phyloP scores from a whole-genome alignment of 2,329 filamentous ascomycete genomes.

The Fusarium transvaalense region DNA sequence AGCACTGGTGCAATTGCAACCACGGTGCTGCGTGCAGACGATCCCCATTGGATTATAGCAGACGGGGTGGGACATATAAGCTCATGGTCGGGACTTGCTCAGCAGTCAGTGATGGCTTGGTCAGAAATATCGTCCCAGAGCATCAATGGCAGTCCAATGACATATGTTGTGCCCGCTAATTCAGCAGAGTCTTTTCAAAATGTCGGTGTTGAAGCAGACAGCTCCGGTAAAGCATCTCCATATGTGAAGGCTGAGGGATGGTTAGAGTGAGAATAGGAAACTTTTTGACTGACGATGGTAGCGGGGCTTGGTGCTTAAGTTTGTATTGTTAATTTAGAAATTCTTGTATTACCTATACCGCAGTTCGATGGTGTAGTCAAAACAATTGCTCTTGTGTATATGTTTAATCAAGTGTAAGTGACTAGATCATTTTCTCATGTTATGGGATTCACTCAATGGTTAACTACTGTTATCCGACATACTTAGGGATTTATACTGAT shows the following conservation, averaged over 20 bases:
- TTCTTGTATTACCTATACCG: too few relatives aligned
- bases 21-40: background rate
- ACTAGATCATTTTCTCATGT: too few relatives aligned
- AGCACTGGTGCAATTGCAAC: background rate
- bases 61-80: background rate
- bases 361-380: background rate
- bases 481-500: background rate
- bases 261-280: background rate
- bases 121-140: background rate
- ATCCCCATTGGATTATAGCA: background rate
- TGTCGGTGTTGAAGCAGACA: background rate
- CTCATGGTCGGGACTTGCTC: background rate
- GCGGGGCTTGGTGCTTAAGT: background rate
- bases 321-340: background rate
- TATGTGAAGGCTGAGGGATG: slow-evolving; percentile 15
- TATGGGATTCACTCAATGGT: background rate
- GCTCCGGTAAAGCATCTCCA: background rate
- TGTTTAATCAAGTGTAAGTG: too few relatives aligned
- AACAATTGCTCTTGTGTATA: too few relatives aligned
- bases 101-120: slow-evolving; percentile 2
- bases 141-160: background rate
- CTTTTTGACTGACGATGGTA: too few relatives aligned
- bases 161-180: background rate
- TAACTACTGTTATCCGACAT: background rate
- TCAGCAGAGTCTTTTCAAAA: background rate